Conservation (phyloP, 164 flowering plant species). For the Vitis vinifera region ASM3070453v1 NC_081816.1:22738501-22739000, state of each 20-base stretch:
- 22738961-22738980: not conserved
- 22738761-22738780: conserved; percentile 22
- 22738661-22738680: too few species aligned
- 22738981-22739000: conserved; percentile 4
- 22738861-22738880: conserved; percentile 40
- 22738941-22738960: not conserved
- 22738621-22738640: too few species aligned
- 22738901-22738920: not conserved
- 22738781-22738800: conserved; percentile 41
- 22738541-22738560: too few species aligned
- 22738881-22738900: not conserved
- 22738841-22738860: conserved; percentile 47
- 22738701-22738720: too few species aligned
- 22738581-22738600: too few species aligned
- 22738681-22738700: too few species aligned
- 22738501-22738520: too few species aligned
- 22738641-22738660: too few species aligned
- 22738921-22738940: not conserved
- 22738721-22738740: not conserved
- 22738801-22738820: conserved; percentile 33
- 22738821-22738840: conserved; percentile 32
- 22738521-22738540: too few species aligned
- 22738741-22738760: conserved; percentile 33
- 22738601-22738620: too few species aligned
- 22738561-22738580: too few species aligned